Evolutionary conservation across 2,329 filamentous ascomycete genomes (phyloP).

Genomic region (Colletotrichum sp.): DNA sequence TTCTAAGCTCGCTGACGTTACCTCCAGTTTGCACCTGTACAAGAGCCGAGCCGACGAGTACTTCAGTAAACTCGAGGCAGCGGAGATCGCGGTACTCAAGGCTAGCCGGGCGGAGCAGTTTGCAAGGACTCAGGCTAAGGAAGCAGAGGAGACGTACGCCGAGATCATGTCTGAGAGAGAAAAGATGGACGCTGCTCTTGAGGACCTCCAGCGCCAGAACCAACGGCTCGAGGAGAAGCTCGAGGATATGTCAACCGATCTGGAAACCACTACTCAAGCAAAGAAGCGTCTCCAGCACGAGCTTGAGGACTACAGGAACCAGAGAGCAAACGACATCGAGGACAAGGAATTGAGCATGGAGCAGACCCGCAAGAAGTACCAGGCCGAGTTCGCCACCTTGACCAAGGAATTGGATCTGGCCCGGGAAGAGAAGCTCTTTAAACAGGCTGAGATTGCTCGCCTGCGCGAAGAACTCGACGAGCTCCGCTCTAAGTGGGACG

Average conservation of each 20-base stretch:
- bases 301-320: slow-evolving; percentile 94
- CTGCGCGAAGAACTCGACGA: slow-evolving; percentile 97
- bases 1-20: slow-evolving; percentile 83
- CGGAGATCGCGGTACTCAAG: slow-evolving; percentile 93
- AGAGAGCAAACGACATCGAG: slow-evolving; percentile 94
- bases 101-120: slow-evolving; percentile 92
- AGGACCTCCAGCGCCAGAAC: slow-evolving; percentile 88
- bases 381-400: slow-evolving; percentile 86
- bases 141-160: slow-evolving; percentile 90
- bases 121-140: slow-evolving; percentile 85
- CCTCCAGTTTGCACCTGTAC: slow-evolving; percentile 84
- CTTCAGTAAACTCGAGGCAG: slow-evolving; percentile 95
- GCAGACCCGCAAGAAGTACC: slow-evolving; percentile 97
- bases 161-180: slow-evolving; percentile 91
- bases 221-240: slow-evolving; percentile 90
- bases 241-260: slow-evolving; percentile 89
- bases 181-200: slow-evolving; percentile 84
- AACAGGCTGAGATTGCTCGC: slow-evolving; percentile 83
- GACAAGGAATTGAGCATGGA: slow-evolving; percentile 97
- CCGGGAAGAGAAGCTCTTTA: slow-evolving; percentile 85
- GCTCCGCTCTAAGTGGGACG: slow-evolving; percentile 94
- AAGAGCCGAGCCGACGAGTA: slow-evolving; percentile 94
- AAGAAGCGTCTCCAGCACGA: slow-evolving; percentile 97
- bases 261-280: slow-evolving; percentile 82
- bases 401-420: slow-evolving; percentile 94